Evolutionary conservation across 345 rosid species (phyloP).

Genomic region (Physaria fendleri): DNA sequence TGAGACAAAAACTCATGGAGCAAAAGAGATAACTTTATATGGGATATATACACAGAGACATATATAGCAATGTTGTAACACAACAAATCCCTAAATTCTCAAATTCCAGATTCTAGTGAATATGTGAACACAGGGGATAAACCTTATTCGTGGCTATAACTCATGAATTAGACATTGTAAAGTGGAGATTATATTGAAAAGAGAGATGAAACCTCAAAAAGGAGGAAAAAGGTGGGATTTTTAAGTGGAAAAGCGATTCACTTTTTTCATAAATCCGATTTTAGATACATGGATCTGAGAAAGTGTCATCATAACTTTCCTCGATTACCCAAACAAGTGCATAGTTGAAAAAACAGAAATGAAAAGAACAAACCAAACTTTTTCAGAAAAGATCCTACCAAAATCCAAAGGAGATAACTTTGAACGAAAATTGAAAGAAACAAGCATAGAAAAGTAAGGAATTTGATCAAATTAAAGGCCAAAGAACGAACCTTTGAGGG

Average conservation of each 20-base stretch:
- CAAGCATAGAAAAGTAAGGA: neutral
- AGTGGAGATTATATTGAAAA: slow-evolving; percentile 6
- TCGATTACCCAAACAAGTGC: neutral
- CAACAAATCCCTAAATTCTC: slow-evolving; percentile 22
- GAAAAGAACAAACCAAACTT: neutral
- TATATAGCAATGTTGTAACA: slow-evolving; percentile 15
- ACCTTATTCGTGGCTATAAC: neutral
- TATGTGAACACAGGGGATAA: neutral
- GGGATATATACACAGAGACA: neutral
- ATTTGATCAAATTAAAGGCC: neutral
- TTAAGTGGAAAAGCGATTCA: slow-evolving; percentile 5
- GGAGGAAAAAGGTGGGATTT: neutral
- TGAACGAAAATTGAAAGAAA: neutral
- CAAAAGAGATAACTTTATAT: neutral
- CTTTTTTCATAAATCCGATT: slow-evolving; percentile 2
- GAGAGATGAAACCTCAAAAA: neutral
- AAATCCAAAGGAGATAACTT: neutral
- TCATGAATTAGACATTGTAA: neutral
- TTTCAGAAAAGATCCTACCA: neutral
- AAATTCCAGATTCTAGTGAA: neutral
- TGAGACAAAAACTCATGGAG: neutral
- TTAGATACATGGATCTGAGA: slow-evolving; percentile 1
- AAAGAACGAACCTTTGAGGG: slow-evolving; percentile 22
- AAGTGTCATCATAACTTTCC: neutral
- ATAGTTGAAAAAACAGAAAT: neutral